phyloP scores from a whole-genome alignment of 305 asterid genomes.

The Fraxinus albicans region DNA sequence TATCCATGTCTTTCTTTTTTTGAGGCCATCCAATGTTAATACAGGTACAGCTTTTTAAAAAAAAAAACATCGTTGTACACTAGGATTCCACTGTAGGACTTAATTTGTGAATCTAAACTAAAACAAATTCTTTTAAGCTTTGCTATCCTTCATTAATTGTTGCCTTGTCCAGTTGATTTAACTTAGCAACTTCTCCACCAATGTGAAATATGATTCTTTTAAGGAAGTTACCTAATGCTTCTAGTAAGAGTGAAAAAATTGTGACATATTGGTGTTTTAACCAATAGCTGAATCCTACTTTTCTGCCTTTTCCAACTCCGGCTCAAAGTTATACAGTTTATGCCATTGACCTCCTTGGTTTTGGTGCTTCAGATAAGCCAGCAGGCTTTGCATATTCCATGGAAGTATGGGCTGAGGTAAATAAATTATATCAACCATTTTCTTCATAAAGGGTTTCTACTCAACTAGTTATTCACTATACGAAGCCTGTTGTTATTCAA shows the following conservation, averaged over 20 bases:
- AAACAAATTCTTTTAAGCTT: not conserved
- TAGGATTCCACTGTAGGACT: not conserved
- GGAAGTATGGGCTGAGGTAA: conserved; percentile 87
- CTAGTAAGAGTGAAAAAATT: not conserved
- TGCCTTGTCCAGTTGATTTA: not conserved
- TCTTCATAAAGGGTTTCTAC: conserved; percentile 11
- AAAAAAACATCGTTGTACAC: not conserved
- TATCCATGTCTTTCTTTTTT: not conserved
- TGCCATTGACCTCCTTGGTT: conserved; percentile 89
- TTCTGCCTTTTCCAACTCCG: conserved; percentile 33
- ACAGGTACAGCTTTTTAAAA: not conserved
- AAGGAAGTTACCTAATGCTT: not conserved
- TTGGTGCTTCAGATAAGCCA: conserved; percentile 97
- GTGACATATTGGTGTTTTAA: not conserved
- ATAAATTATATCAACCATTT: conserved; percentile 9
- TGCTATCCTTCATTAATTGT: not conserved
- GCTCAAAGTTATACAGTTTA: conserved; percentile 64
- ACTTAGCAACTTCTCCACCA: not conserved
- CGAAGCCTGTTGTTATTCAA: not conserved
- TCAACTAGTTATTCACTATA: not conserved
- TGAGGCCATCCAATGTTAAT: not conserved
- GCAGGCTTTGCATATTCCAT: conserved; percentile 66
- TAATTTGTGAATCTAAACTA: not conserved
- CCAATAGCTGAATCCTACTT: conserved; percentile 9
- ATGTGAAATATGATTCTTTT: not conserved